Conservation (phyloP, 2,329 filamentous ascomycete species). For the Ceratocystis eucalypticola region DNA sequence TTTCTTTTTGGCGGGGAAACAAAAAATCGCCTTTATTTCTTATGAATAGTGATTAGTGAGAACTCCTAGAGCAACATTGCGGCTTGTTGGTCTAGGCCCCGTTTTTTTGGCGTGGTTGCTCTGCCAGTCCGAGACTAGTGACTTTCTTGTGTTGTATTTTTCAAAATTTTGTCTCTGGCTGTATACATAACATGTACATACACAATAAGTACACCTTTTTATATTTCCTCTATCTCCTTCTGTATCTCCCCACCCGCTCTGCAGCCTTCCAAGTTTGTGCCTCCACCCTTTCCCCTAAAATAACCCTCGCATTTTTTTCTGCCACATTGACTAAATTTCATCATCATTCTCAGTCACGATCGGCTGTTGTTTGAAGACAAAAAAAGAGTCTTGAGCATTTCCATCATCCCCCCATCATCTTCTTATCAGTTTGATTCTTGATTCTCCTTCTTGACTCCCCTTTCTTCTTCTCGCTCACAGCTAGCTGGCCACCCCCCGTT, state of each 20-base stretch:
- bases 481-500: constrained; percentile 10
- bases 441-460: not conserved
- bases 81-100: not conserved
- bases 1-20: no score
- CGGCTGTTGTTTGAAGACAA: not conserved
- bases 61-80: not conserved
- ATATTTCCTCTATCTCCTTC: constrained; percentile 20
- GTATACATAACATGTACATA: no score
- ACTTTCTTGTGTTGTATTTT: constrained; percentile 2
- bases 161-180: not conserved
- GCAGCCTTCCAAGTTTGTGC: constrained; percentile 3
- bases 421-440: constrained; percentile 1
- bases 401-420: not conserved
- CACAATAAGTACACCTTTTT: constrained; percentile 14
- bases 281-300: constrained; percentile 11
- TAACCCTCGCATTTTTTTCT: constrained; percentile 5
- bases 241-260: constrained; percentile 20
- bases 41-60: no score
- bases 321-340: not conserved
- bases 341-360: constrained; percentile 4
- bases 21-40: no score
- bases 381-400: not conserved
- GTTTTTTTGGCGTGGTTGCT: not conserved
- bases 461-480: constrained; percentile 19
- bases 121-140: not conserved